Evolutionary conservation across 345 rosid genomes (phyloP), one percentile per base, ranked within the genome.

Genomic region (Sisymbrium altissimum): DNA sequence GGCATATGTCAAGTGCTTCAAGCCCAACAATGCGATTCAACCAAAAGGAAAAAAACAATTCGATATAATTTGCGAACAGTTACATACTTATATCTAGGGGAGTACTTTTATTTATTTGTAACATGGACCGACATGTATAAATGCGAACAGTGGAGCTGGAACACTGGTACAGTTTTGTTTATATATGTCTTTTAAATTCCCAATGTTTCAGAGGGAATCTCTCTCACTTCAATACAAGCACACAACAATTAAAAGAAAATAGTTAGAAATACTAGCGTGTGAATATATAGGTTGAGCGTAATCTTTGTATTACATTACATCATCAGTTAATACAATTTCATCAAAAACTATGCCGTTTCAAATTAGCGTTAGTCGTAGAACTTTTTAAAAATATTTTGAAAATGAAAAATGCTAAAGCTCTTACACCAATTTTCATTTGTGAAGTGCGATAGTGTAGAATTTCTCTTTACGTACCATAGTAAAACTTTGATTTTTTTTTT

Each of bases 151-250:
- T 66, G 73, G 63, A 48, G 15, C 54, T 69, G 75, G 43, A 64
- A 70, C 80, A 70, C 44, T 76, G 10, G 63, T 66, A 48, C 77
- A 77, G 62, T 64, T 77, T 71, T 77, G 72, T 71, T 71, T 58
- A 36, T 56, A 54, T 76, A 64, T 77, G 77, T 71, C 72, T 77
- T 77, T 77, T 71, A 66, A 52, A 30, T 71, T 77, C 77, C 72
- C 81, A 71, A 77, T 65, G 81, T 77, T 77, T 48, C 77, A 66
- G 55, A 77, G 39, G 62, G 81, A 71, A 77, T 77, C 81, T 77
- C 64, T 71, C 77, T 33, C 68, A 49, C 58, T 65, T 59, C 81
- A 71, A 71, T 43, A 63, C 79, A 35, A 43, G 3, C 44, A 48
- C 14, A 7, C 63, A 23, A 44, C 9, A 30, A 52, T 50, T 36